Evolutionary conservation across 352 stramenopile species (phyloP).

Genomic region (Lagenidium sp.): DNA sequence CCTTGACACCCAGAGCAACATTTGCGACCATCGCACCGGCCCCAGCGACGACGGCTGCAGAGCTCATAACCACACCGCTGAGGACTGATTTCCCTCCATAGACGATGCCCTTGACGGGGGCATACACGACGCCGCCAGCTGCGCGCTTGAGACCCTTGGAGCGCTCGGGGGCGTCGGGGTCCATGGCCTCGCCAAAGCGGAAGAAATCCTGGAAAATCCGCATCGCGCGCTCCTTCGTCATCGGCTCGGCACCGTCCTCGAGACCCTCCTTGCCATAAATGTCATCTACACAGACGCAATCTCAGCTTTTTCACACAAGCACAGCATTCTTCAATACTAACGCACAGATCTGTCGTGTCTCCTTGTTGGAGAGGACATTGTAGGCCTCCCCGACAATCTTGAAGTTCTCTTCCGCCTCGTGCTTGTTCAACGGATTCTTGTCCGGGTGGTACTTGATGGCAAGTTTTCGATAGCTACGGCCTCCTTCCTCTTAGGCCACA

Average conservation of each 20-base stretch:
- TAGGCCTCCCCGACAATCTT: slow-evolving; percentile 93
- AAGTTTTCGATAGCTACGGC: slow-evolving; percentile 80
- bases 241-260: slow-evolving; percentile 71
- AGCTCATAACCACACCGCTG: slow-evolving; percentile 78
- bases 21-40: slow-evolving; percentile 78
- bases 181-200: slow-evolving; percentile 77
- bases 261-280: slow-evolving; percentile 91
- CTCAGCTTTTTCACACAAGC: slow-evolving; percentile 2
- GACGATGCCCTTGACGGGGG: slow-evolving; percentile 66
- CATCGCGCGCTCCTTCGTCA: slow-evolving; percentile 78
- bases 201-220: slow-evolving; percentile 85
- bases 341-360: slow-evolving; percentile 87
- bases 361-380: slow-evolving; percentile 88
- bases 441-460: slow-evolving; percentile 92
- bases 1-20: slow-evolving; percentile 72
- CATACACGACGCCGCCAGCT: slow-evolving; percentile 72
- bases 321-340: background rate
- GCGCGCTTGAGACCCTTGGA: slow-evolving; percentile 73
- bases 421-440: slow-evolving; percentile 85
- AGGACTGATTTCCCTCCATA: slow-evolving; percentile 82
- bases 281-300: slow-evolving; percentile 52
- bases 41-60: slow-evolving; percentile 62
- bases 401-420: slow-evolving; percentile 88
- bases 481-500: background rate
- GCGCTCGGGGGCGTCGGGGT: slow-evolving; percentile 66